Percentiles rank a stretch among this genome's conserved stretches.
These are phyloP conservation scores for Botrytis pseudocinerea DNA, from an alignment of 2,329 filamentous ascomycete genomes.

Conservation along the genomic window DNA sequence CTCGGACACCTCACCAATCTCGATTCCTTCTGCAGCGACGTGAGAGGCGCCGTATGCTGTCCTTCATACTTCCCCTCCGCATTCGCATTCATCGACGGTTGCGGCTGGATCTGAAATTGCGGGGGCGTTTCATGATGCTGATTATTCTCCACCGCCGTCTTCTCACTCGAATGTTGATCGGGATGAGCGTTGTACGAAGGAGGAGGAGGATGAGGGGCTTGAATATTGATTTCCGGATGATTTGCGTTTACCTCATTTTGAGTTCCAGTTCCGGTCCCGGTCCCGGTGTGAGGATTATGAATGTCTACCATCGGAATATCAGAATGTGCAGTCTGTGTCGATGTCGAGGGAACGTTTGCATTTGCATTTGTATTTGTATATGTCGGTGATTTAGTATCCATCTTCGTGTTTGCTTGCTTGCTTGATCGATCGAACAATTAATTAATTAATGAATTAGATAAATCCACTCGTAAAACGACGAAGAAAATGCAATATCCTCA, in stretches of 20 bases:
- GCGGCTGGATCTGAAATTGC: not conserved
- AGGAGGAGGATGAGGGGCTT: not conserved
- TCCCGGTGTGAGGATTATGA: not conserved
- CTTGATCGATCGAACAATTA: not conserved
- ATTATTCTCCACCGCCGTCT: not conserved
- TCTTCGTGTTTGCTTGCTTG: not conserved
- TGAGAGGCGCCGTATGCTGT: not conserved
- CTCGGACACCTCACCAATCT: constrained; percentile 1
- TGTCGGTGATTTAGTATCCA: not conserved
- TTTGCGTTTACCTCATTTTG: not conserved
- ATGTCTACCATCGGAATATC: not conserved
- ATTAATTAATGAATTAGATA: not conserved
- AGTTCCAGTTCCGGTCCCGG: not conserved
- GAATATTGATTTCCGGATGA: not conserved
- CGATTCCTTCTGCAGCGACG: not conserved
- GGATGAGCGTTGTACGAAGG: not conserved
- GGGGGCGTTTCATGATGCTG: not conserved
- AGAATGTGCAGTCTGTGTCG: not conserved
- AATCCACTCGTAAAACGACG: not conserved
- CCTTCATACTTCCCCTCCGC: not conserved
- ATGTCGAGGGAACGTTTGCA: not conserved
- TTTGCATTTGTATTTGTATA: not conserved
- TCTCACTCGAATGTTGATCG: not conserved
- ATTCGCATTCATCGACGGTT: not conserved
- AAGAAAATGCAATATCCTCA: no score